A percentile compares a stretch with the other conserved stretches of the same genome.
Evolutionary conservation across 2,329 filamentous ascomycete species (phyloP).

Genomic region (Alternaria sp.): DNA sequence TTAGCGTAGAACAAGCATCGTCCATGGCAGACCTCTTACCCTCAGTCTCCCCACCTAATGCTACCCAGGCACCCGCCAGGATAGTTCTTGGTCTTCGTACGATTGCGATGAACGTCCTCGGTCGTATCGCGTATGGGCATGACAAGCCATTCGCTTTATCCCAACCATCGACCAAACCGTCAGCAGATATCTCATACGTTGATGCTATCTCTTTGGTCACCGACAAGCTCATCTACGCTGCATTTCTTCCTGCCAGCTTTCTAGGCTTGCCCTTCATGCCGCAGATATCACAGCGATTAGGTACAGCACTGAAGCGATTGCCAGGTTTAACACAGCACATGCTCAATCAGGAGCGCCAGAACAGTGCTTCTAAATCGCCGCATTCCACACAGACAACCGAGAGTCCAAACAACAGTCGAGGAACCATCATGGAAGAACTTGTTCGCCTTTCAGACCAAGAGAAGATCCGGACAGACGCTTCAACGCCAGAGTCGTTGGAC

Average conservation of each 20-base stretch:
- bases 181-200: not conserved
- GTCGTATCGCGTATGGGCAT: conserved; percentile 4
- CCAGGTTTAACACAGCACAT: not conserved
- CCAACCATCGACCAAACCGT: not conserved
- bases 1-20: conserved; percentile 8
- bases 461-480: not conserved
- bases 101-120: conserved; percentile 8
- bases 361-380: not conserved
- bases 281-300: not conserved
- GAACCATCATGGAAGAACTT: conserved; percentile 4
- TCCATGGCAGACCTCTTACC: not conserved
- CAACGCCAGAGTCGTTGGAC: not conserved
- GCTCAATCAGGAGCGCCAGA: not conserved
- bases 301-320: not conserved
- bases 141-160: not conserved
- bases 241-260: conserved; percentile 1
- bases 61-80: not conserved
- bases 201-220: not conserved
- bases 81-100: conserved; percentile 5
- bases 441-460: not conserved
- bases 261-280: conserved; percentile 7
- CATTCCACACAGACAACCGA: not conserved
- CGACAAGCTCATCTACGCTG: not conserved
- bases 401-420: not conserved
- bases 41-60: not conserved